Evolutionary conservation across 2,329 filamentous ascomycete species (phyloP), one percentile per base, ranked within the genome.

Genomic region (Stagonosporopsis vannaccii): DNA sequence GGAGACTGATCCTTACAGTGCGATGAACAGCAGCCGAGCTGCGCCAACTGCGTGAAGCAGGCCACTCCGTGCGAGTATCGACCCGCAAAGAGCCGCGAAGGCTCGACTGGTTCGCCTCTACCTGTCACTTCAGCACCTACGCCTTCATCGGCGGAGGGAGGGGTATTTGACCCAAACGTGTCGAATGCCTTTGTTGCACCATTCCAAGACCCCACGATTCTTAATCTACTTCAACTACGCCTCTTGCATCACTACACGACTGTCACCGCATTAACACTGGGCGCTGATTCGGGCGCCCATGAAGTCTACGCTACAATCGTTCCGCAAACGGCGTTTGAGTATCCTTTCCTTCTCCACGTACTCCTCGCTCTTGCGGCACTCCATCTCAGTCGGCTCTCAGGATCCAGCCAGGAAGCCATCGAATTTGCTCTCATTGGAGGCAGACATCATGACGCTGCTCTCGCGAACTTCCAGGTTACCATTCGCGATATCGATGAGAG

Each of bases 361-460:
- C 66, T 80, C 11, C 68, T 81, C 4, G 78, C 79, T 5, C 62
- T 81, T 9, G 73, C 78, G 6, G 78, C 79, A 7, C 67, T 81
- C 19, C 80, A 82, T 50, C 60, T 80, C 13, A 76, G 75, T 19
- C 74, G 75, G 17, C 49, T 76, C 7, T 69, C 76, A 45, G 51
- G 32, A 6, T 46, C 39, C 17, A 40, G 20, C 15, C 45, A 56
- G 28, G 43, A 40, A 19, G 46, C 39, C n/a, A 7, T 44, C 13
- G 58, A 62, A 4, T 69, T 68, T 37, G 43, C 61, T 8, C 40
- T 56, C 9, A 56, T 68, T 41, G 66, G 66, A n/a, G 60, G 63
- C 11, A 51, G 43, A 42, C 61, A 71, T 41, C 64, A 69, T 23
- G 63, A 68, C 25, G 56, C 58, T 30, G 66, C 63, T 22, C 54